Evolutionary conservation across 2,329 filamentous ascomycete species (phyloP).

Genomic region (Stachybotrys chlorohalonatus): DNA sequence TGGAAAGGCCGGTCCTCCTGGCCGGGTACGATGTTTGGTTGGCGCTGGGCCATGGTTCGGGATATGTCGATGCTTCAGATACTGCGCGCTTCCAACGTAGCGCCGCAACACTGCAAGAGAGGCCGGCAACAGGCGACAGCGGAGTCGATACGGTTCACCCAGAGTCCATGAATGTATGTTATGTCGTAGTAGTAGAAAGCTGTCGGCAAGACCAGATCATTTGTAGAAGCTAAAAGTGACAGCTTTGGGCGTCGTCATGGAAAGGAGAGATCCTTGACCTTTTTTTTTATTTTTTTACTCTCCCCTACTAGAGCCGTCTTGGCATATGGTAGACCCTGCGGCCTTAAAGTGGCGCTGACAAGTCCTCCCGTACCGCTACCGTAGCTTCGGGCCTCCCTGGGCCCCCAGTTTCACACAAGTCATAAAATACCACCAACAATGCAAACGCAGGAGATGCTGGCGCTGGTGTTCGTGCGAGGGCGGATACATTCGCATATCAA

Average conservation of each 20-base stretch:
- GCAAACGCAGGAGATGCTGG: no score
- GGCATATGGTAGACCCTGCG: background rate
- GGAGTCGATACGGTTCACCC: background rate
- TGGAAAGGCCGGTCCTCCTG: conserved; percentile 22
- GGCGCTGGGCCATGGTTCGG: conserved; percentile 22
- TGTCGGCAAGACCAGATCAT: background rate
- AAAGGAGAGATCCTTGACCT: background rate
- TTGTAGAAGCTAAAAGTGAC: background rate
- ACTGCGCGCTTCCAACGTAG: background rate
- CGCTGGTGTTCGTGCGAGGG: no score
- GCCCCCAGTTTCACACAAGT: no score
- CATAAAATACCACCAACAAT: no score
- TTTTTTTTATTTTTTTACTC: background rate
- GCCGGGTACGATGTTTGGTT: conserved; percentile 17
- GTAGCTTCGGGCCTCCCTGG: background rate
- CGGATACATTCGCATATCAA: no score
- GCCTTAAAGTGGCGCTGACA: background rate
- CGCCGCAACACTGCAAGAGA: background rate
- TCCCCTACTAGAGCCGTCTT: background rate
- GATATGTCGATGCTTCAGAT: background rate
- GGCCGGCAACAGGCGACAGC: background rate
- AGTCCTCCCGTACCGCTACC: background rate
- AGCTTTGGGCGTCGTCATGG: background rate
- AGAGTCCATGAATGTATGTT: background rate
- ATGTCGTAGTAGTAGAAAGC: background rate